These are phyloP conservation scores for Neophaeococcomyces mojaviensis DNA, from an alignment of 2,329 filamentous ascomycete genomes.

Conservation along the genomic window DNA sequence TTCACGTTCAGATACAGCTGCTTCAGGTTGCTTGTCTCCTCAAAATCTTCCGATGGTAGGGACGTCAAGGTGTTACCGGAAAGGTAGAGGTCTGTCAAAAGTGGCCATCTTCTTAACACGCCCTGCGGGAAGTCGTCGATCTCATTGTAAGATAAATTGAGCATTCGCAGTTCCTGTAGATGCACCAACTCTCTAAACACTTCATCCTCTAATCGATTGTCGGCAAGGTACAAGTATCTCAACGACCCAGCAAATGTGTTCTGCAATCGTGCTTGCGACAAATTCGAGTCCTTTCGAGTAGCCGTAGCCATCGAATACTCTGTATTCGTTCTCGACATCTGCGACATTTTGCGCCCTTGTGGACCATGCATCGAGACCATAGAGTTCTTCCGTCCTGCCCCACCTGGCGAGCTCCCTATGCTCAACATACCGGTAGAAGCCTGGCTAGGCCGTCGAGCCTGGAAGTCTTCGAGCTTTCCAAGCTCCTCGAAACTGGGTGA, in stretches of 20 bases:
- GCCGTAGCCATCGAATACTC: constrained; percentile 52
- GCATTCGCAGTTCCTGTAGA: constrained; percentile 71
- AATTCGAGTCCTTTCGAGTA: constrained; percentile 76
- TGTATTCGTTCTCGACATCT: constrained; percentile 60
- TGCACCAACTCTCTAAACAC: constrained; percentile 86
- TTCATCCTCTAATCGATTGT: constrained; percentile 90
- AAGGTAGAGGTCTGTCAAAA: constrained; percentile 84
- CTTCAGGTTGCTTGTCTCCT: constrained; percentile 79
- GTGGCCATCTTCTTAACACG: constrained; percentile 80
- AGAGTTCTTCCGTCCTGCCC: constrained; percentile 66
- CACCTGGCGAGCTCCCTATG: constrained; percentile 63
- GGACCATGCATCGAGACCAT: constrained; percentile 73
- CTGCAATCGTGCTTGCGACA: constrained; percentile 63
- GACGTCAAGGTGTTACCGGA: constrained; percentile 92
- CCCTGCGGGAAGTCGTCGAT: constrained; percentile 86
- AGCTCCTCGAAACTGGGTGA: constrained; percentile 74
- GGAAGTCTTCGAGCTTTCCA: constrained; percentile 55
- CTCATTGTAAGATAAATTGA: constrained; percentile 93
- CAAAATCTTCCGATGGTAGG: constrained; percentile 85
- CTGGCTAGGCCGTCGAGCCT: constrained; percentile 71
- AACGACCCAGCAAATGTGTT: constrained; percentile 85
- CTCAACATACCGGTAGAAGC: constrained; percentile 69
- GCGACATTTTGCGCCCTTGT: constrained; percentile 75
- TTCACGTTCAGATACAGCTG: constrained; percentile 94
- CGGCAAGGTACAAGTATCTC: constrained; percentile 76